Evolutionary conservation across 768 basidiomycete genomes (phyloP), one percentile per base, ranked within the genome.

Genomic region (Lentinus brumalis): DNA sequence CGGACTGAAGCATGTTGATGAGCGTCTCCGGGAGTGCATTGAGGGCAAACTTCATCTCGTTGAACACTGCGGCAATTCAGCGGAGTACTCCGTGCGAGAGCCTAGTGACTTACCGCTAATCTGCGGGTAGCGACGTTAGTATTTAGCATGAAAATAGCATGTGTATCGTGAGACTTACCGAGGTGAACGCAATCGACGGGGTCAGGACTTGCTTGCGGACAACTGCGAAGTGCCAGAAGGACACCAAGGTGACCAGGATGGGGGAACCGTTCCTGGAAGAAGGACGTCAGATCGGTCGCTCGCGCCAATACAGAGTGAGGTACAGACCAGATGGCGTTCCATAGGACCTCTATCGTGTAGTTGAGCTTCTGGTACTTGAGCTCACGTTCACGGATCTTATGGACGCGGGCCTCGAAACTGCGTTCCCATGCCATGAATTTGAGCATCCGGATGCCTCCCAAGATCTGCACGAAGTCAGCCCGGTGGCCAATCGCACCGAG

Each of bases 361-460:
- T 93, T 97, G 50, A 92, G 73, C 66, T 84, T 87, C 69, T 95
- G 94, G 73, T 86, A 94, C 67, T 86, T 86, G 26, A 97, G 78
- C 72, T 97, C 94, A 65, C 86, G 88, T 45, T 86, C 86, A 29
- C 94, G 84, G 60, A 96, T 79, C 53, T 82, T 85, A 55, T 89
- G 72, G 0, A 95, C 86, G 10, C 81, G 81, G 26, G 80, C 78
- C 74, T 96, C 94, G 66, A 96, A 96, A 70, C 86, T 92, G 29
- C 94, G 86, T 72, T 97, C 94, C 94, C 87, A 88, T 15, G 93
- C 94, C 93, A 96, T 96, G 74, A 96, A 97, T 87, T 96, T 96
- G 66, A 96, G 84, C 92, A 96, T 96, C 32, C 93, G 83, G 59
- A 96, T 95, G 12, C 84, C 93, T 50, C 92, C 92, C 10, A 95